Conservation (phyloP, 192 early-diverging fungal genomes). For the Podila horticola region DNA sequence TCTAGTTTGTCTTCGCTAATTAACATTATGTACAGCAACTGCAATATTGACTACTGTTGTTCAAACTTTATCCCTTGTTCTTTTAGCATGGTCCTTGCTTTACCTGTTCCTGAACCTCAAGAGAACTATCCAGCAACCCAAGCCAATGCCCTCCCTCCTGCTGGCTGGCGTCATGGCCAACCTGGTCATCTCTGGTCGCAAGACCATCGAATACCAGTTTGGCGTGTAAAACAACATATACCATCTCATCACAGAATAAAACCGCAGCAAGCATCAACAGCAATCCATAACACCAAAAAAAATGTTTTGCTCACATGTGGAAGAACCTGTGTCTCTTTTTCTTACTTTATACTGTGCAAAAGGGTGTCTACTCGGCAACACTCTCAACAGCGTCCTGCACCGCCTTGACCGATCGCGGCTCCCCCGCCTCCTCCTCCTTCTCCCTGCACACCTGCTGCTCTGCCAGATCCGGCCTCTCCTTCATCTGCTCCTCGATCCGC, state of each 20-base stretch:
- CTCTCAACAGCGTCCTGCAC: conserved; percentile 10
- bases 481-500: conserved; percentile 12
- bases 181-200: conserved; percentile 43
- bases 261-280: background rate
- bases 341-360: background rate
- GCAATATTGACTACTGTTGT: too few species aligned
- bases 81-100: conserved; percentile 39
- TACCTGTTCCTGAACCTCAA: conserved; percentile 41
- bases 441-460: conserved; percentile 5
- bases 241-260: too few species aligned
- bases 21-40: too few species aligned
- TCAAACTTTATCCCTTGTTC: background rate
- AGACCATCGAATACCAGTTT: conserved; percentile 40
- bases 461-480: background rate
- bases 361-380: conserved; percentile 1
- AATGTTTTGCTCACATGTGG: background rate
- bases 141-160: conserved; percentile 36
- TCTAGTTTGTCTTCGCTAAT: background rate
- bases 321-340: too few species aligned
- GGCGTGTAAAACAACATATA: conserved; percentile 14
- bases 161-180: conserved; percentile 33
- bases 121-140: conserved; percentile 36
- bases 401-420: background rate
- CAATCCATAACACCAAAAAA: too few species aligned
- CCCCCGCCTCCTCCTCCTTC: background rate